These are phyloP conservation scores for Gynandropsis gynandra DNA, from an alignment of 345 rosid species.

Conservation along the genomic window DNA sequence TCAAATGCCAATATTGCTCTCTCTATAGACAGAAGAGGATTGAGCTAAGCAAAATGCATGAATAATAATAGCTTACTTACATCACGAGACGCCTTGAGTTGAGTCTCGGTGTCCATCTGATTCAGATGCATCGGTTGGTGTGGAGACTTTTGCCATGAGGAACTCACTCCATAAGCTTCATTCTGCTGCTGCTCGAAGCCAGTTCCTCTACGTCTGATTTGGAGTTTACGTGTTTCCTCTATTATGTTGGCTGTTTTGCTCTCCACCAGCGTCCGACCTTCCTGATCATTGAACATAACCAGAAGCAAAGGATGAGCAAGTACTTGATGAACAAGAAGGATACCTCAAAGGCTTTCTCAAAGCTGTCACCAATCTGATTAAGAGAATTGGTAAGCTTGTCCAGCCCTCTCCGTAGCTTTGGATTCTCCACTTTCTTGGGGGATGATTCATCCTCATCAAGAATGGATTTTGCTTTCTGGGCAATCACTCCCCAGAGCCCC, in stretches of 20 bases:
- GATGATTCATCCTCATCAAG: constrained; percentile 51
- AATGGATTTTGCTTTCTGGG: constrained; percentile 70
- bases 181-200: constrained; percentile 20
- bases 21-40: no score
- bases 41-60: no score
- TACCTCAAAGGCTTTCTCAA: constrained; percentile 86
- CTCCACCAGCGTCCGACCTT: constrained; percentile 73
- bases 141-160: constrained; percentile 38
- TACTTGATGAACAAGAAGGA: background rate
- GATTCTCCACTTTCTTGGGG: constrained; percentile 51
- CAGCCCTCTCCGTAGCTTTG: constrained; percentile 54
- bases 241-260: constrained; percentile 69
- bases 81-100: constrained; percentile 99
- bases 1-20: no score
- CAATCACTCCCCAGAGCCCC: constrained; percentile 71
- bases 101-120: constrained; percentile 58
- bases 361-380: constrained; percentile 69
- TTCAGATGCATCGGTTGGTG: constrained; percentile 26
- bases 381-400: constrained; percentile 62
- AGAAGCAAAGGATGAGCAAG: background rate
- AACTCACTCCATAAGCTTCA: constrained; percentile 27
- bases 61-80: no score
- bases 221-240: constrained; percentile 67
- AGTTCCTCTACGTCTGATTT: constrained; percentile 54
- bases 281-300: constrained; percentile 36